Evolutionary conservation across 257 asterid genomes (phyloP), one percentile per base, ranked within the genome.

Genomic region (Fraxinus americana): DNA sequence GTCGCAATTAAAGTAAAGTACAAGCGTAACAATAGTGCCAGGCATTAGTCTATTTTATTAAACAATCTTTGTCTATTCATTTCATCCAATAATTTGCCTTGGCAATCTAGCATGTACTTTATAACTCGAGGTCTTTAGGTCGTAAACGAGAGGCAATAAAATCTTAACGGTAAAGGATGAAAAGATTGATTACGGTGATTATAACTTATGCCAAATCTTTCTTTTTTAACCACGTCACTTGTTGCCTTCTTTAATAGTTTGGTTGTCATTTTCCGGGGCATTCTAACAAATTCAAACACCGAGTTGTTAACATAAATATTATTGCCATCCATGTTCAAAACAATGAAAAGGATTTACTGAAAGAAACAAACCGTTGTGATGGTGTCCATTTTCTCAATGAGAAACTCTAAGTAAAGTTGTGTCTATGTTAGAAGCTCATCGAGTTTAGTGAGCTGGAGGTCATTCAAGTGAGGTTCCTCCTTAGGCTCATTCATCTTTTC

Each of bases 381-480:
- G 73, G 92, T 92, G 71, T 96, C 97, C 97, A 96, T 96, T 86
- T 96, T 93, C 80, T 96, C 99, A 79, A 93, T 90, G 77, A 96
- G 84, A 85, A 96, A 96, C 88, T 93, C 96, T 2, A 97, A 88
- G 85, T 87, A 96, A 77, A 96, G 96, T 52, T 93, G 93, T 39
- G 98, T 90, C 87, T 93, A 98, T 16, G 95, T 89, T 80, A 96
- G 89, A 75, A 96, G 98, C 90, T 96, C 98, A 23, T 96, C 98
- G 74, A 93, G 86, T 77, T 92, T 96, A 71, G 81, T 82, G 80
- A 90, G 92, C 87, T 90, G 96, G 74, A 76, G 72, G 76, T 91
- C 97, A 82, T 88, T 89, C 89, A 96, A 67, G 35, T 25, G 76
- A 74, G 92, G 90, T 30, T 72, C 88, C 82, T 84, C 92, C 50